Base-by-base conservation (phyloP, 257 asterid genomes). In the Datura wrightii region DNA sequence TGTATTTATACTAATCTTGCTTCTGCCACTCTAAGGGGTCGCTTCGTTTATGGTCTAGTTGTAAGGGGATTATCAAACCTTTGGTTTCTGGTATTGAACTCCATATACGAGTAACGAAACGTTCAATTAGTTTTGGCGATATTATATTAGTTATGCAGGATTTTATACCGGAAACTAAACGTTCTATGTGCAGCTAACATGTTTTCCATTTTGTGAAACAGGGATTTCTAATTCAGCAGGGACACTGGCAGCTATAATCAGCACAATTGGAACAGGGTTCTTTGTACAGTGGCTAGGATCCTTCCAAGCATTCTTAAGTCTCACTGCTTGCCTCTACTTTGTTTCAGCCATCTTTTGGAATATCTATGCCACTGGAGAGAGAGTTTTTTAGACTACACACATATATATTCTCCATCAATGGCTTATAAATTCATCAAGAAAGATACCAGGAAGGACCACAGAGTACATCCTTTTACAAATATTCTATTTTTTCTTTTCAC, bases 151-250 rank as follows among this genome's bases (percentile, higher is more conserved):
- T 62, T 24, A 4, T 24, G 16, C 2, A 2, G 44, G 10, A 65
- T 65, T 34, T 65, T 34, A 5, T 74, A 19, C 3, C 7, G 37
- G 1, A 24, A 24, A 1, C 10, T 11, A n/a, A 10, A 5, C 18
- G 3, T 48, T 71, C 67, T 36, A 69, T 55, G 79, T 34, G 39
- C 52, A 59, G 41, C 8, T 16, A 18, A 13, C 79, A 19, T 3
- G 13, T 37, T 41, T 66, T 67, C 5, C 13, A 46, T n/a, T 39
- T 36, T 58, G 59, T 15, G 14, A 31, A 79, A 83, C 91, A 93
- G 98, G 98, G 88, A 92, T 95, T 34, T 93, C 99, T 15, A 96
- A 94, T 89, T 96, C 99, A 13, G 98, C 97, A 8, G 99, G 99
- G 82, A 96, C 98, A 63, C 59, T 96, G 60, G 99, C 98, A 44